Percentiles rank a stretch among this genome's conserved stretches.
Conservation (phyloP, 768 basidiomycete genomes). For the Gautieria morchelliformis region DNA sequence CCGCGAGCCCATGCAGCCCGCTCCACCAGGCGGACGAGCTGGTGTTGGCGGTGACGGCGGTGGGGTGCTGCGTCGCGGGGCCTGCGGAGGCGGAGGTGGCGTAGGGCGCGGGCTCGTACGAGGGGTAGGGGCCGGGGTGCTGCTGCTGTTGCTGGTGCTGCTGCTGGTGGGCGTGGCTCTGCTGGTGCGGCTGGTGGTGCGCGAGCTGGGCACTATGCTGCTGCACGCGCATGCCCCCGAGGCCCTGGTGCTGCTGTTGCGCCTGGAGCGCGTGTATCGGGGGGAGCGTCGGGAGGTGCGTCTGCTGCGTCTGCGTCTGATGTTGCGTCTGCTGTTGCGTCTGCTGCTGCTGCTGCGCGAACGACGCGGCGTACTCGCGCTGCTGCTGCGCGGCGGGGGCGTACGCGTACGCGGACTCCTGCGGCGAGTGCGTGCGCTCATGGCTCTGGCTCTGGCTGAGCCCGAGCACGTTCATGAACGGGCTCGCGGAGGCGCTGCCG, state of each 20-base stretch:
- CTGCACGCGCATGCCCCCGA: not conserved
- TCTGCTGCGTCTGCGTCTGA: not conserved
- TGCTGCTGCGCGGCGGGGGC: not conserved
- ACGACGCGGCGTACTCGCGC: constrained; percentile 7
- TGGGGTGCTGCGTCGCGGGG: not conserved
- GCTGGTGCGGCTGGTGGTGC: no score
- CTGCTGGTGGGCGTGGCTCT: no score
- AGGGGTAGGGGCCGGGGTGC: constrained; percentile 7
- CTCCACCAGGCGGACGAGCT: no score
- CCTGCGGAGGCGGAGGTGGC: not conserved
- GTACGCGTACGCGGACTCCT: not conserved
- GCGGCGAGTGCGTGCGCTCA: constrained; percentile 1
- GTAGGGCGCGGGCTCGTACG: not conserved
- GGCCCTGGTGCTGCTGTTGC: not conserved
- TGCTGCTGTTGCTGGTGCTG: not conserved
- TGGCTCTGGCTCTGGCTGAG: not conserved
- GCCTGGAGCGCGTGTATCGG: constrained; percentile 3
- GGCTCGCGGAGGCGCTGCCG: not conserved
- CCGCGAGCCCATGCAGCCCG: no score
- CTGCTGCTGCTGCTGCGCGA: constrained; percentile 2
- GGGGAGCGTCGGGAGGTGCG: not conserved
- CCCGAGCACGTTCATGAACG: not conserved
- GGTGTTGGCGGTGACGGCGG: not conserved
- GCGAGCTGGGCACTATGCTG: no score
- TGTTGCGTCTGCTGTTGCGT: not conserved